These are phyloP conservation scores for Dactylellina haptotyla DNA, from an alignment of 2,329 filamentous ascomycete species.

Conservation along the genomic window DNA sequence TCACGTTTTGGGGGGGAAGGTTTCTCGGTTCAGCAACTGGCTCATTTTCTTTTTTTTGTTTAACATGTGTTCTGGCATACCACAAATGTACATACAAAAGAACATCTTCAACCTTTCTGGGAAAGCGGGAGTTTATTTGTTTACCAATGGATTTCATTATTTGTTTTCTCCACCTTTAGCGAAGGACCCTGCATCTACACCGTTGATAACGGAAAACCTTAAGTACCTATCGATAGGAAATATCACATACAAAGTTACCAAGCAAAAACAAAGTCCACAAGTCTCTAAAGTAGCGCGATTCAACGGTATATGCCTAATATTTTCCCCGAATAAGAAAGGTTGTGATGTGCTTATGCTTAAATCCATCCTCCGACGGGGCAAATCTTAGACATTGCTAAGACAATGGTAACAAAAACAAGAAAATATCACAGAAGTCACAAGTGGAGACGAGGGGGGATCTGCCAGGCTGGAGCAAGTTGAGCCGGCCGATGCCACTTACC, in stretches of 20 bases:
- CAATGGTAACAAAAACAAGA: slow-evolving; percentile 1
- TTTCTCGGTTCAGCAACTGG: slow-evolving; percentile 26
- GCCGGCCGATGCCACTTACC: slow-evolving; percentile 11
- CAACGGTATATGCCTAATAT: slow-evolving; percentile 22
- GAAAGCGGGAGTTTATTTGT: slow-evolving; percentile 45
- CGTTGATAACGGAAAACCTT: slow-evolving; percentile 25
- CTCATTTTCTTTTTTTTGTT: slow-evolving; percentile 7
- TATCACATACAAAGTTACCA: slow-evolving; percentile 18
- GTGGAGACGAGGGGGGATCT: background rate
- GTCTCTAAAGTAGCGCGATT: slow-evolving; percentile 12
- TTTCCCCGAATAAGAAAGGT: slow-evolving; percentile 21
- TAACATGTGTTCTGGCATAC: no score
- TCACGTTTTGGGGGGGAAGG: slow-evolving; percentile 25
- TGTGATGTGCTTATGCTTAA: slow-evolving; percentile 4
- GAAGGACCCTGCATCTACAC: slow-evolving; percentile 27
- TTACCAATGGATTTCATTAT: slow-evolving; percentile 19
- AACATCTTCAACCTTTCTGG: slow-evolving; percentile 35
- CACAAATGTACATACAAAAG: slow-evolving; percentile 53
- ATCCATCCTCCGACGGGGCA: slow-evolving; percentile 48
- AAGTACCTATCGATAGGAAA: slow-evolving; percentile 18
- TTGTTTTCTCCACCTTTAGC: slow-evolving; percentile 39
- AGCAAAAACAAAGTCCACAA: slow-evolving; percentile 12
- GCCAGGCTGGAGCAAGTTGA: slow-evolving; percentile 9
- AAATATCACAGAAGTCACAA: no score
- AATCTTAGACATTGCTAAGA: slow-evolving; percentile 41